These are phyloP conservation scores for Pichia nanzhaoensis DNA, from an alignment of 805 yeast genomes.

Conservation along the genomic window DNA sequence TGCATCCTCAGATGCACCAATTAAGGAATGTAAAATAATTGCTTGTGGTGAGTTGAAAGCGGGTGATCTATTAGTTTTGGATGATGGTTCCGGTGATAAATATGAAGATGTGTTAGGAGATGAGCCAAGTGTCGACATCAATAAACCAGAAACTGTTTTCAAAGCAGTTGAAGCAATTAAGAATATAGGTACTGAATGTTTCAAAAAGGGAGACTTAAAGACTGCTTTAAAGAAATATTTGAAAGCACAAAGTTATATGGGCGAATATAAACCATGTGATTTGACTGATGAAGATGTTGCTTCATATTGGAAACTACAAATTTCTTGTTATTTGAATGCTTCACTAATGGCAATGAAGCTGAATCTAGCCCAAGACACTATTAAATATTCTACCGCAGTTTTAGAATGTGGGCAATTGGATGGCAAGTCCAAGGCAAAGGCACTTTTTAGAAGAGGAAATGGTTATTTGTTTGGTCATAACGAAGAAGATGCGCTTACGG, in stretches of 20 bases:
- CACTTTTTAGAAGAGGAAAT: constrained; percentile 76
- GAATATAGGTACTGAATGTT: constrained; percentile 67
- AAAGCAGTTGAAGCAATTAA: constrained; percentile 61
- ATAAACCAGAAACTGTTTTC: constrained; percentile 59
- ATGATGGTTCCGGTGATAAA: constrained; percentile 80
- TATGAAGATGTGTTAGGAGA: constrained; percentile 73
- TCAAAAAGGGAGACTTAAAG: constrained; percentile 55
- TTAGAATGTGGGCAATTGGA: constrained; percentile 53
- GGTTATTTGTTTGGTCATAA: constrained; percentile 61
- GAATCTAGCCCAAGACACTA: constrained; percentile 45
- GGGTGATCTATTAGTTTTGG: constrained; percentile 43
- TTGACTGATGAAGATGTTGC: constrained; percentile 48
- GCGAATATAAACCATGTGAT: constrained; percentile 69
- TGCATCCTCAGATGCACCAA: constrained; percentile 64
- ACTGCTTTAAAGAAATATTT: constrained; percentile 60
- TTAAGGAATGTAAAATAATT: constrained; percentile 57
- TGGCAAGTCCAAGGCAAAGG: constrained; percentile 73
- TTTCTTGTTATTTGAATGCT: constrained; percentile 63
- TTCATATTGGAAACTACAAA: constrained; percentile 46
- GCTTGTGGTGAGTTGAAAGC: constrained; percentile 74
- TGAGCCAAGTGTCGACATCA: constrained; percentile 57
- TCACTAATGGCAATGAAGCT: constrained; percentile 68
- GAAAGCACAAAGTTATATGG: constrained; percentile 65
- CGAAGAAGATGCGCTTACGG: constrained; percentile 61
- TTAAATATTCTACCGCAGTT: constrained; percentile 60